These are phyloP conservation scores for Spirogloea muscicola DNA, from an alignment of 139 green algal genomes.

Conservation along the genomic window DNA sequence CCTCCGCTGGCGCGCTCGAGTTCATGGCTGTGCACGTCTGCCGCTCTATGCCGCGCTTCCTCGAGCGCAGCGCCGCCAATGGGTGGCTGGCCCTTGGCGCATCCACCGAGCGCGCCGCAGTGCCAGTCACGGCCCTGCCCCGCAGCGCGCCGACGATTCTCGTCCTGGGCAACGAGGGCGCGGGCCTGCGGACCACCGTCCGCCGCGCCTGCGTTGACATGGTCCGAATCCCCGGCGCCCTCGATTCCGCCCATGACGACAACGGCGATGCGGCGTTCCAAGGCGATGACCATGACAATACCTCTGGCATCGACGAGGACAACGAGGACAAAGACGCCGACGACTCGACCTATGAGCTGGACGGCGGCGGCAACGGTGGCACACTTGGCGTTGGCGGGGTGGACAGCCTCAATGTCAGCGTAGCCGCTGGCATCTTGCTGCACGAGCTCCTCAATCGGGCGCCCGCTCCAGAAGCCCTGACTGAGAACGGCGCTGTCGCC, in stretches of 20 bases:
- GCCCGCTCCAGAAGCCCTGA: no score
- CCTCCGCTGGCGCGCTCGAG: slow-evolving; percentile 80
- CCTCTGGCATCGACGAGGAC: background rate
- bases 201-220: slow-evolving; percentile 60
- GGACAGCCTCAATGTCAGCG: slow-evolving; percentile 89
- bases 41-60: slow-evolving; percentile 67
- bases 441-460: no score
- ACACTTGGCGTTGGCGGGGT: slow-evolving; percentile 56
- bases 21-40: slow-evolving; percentile 59
- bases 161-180: slow-evolving; percentile 82
- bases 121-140: slow-evolving; percentile 39
- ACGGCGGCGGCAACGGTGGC: background rate
- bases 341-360: background rate
- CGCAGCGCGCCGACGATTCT: slow-evolving; percentile 68
- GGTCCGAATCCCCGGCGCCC: slow-evolving; percentile 12
- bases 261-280: background rate
- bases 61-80: slow-evolving; percentile 50
- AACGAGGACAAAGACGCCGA: background rate
- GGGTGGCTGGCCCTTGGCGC: slow-evolving; percentile 69
- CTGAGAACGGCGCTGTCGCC: no score
- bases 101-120: slow-evolving; percentile 51
- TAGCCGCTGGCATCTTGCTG: slow-evolving; percentile 84
- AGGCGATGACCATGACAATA: background rate
- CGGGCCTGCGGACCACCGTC: slow-evolving; percentile 55
- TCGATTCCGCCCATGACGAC: background rate